Evolutionary conservation across 257 asterid species (phyloP), one percentile per base, ranked within the genome.

Genomic region (Dorcoceras hygrometricum): DNA sequence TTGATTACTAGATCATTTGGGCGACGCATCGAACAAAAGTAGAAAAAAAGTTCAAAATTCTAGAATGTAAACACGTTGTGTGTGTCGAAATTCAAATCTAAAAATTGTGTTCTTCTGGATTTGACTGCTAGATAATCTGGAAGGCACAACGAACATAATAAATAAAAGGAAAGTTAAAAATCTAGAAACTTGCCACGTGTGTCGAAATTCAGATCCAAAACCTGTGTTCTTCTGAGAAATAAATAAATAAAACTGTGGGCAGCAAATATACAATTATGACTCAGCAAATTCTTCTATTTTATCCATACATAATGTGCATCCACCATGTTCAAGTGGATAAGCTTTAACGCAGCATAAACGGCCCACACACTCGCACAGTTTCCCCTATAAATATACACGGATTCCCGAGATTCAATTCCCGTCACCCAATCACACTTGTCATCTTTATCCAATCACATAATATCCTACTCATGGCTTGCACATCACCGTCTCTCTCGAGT

Each of bases 381-480:
- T 14, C 51, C 1, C 14, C 20, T 14, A 46, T 46, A 46, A 46
- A 46, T 46, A 16, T 0, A 18, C 51, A 0, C n/a, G n/a, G n/a
- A 10, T 5, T 43, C 7, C 51, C 0, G 8, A 16, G 0, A 43
- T 16, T 1, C 22, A 5, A 46, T 46, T 2, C 2, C 22, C 20
- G 18, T 18, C 22, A 11, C 12, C n/a, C 18, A 39, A 12, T 39
- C 5, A 0, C 50, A 39, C 0, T 39, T 39, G n/a, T 3, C 0
- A 11, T 39, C 50, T 39, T 36, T 24, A 53, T 22, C 57, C 24
- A 8, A 18, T 53, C 57, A 53, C 55, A n/a, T n/a, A 3, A 8
- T 31, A n/a, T 23, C 55, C 4, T 23, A 18, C 12, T 28, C 34
- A 71, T 78, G 82, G 77, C 77, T 66, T 66, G 51, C 53, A 8